A percentile compares a stretch with the other conserved stretches of the same genome.
Conservation (phyloP, 257 asterid genomes). For the Solanum chmielewskii region DNA sequence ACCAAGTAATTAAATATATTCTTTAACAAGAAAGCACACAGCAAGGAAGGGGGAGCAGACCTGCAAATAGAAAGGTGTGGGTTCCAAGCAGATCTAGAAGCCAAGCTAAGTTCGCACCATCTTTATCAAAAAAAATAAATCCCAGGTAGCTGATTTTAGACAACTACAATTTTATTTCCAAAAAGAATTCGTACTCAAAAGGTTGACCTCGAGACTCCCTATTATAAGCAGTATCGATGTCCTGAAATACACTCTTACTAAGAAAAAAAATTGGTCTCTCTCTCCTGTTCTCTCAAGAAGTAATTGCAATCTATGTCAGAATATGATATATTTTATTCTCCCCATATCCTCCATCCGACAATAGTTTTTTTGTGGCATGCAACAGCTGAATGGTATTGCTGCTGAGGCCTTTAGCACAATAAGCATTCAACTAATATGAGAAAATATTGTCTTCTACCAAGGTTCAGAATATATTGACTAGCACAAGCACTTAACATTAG, state of each 20-base stretch:
- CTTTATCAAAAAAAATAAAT: neutral
- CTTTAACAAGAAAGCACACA: neutral
- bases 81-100: neutral
- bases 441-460: neutral
- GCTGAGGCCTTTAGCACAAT: neutral
- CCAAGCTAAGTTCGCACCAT: neutral
- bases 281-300: neutral
- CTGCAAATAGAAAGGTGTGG: neutral
- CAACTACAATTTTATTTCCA: neutral
- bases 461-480: neutral
- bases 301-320: neutral
- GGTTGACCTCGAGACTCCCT: neutral
- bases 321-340: neutral
- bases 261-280: neutral
- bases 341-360: neutral
- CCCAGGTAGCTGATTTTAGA: neutral
- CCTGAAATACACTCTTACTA: neutral
- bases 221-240: neutral
- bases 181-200: neutral
- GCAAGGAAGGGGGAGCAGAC: neutral
- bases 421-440: neutral
- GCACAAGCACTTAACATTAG: neutral
- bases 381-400: neutral
- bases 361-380: neutral
- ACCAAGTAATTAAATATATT: neutral